These are phyloP conservation scores for Dunaliella salina DNA, from an alignment of 163 green algal species.

Conservation along the genomic window DNA sequence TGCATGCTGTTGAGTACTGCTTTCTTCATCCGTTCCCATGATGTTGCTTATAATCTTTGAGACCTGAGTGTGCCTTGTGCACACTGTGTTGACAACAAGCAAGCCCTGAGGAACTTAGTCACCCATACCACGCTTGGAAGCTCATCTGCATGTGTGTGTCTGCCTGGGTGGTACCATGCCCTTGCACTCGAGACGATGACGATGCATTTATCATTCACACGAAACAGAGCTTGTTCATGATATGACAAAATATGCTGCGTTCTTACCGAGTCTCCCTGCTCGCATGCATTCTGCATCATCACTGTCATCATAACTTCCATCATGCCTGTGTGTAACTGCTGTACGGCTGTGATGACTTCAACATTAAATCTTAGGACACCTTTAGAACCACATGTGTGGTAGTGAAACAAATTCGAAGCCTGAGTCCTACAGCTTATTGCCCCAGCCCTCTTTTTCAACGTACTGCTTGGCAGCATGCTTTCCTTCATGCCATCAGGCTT, in stretches of 20 bases:
- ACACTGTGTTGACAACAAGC: background rate
- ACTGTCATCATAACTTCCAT: too few species aligned
- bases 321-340: background rate
- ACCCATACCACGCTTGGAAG: too few species aligned
- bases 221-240: background rate
- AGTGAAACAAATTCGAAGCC: background rate
- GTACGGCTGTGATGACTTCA: background rate
- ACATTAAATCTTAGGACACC: background rate
- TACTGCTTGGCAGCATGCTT: too few species aligned
- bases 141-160: too few species aligned
- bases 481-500: too few species aligned
- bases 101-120: background rate
- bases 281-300: too few species aligned
- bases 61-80: background rate
- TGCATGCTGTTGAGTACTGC: too few species aligned
- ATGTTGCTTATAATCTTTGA: slow-evolving; percentile 34
- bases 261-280: background rate
- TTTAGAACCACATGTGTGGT: background rate
- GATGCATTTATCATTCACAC: slow-evolving; percentile 1
- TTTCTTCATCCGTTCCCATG: slow-evolving; percentile 20
- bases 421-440: background rate
- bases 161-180: too few species aligned
- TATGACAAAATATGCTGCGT: slow-evolving; percentile 1
- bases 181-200: background rate
- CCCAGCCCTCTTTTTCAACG: too few species aligned